Percentiles rank a stretch among this genome's conserved stretches.
phyloP scores from a whole-genome alignment of 2,329 filamentous ascomycete genomes.

The Xylariales sp. region DNA sequence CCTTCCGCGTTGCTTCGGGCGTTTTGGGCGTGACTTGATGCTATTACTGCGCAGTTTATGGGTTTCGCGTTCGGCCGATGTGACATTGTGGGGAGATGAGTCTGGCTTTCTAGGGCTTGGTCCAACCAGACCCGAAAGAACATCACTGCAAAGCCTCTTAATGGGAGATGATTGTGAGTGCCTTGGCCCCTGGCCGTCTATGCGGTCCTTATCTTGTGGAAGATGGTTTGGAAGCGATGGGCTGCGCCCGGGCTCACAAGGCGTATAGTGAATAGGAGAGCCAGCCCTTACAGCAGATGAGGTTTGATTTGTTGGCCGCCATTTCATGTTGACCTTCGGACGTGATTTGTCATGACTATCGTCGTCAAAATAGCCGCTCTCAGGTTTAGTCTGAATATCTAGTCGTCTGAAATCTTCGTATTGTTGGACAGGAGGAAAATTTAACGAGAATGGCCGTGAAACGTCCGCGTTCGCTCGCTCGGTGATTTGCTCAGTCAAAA shows the following conservation, averaged over 20 bases:
- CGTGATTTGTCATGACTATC: not conserved
- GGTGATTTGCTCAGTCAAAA: constrained; percentile 1
- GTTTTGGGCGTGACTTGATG: not conserved
- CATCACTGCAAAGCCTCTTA: not conserved
- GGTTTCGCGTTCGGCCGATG: not conserved
- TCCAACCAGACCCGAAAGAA: not conserved
- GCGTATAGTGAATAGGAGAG: not conserved
- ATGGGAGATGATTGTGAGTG: not conserved
- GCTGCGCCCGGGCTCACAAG: not conserved
- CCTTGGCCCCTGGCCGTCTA: not conserved
- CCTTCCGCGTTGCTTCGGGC: constrained; percentile 24
- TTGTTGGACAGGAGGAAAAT: not conserved
- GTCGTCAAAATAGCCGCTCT: too few relatives aligned
- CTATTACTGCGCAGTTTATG: not conserved
- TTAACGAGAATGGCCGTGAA: not conserved
- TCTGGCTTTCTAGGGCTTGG: not conserved
- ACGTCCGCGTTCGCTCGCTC: not conserved
- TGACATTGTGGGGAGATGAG: not conserved
- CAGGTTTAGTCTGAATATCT: not conserved
- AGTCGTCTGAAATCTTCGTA: not conserved
- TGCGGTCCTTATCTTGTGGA: not conserved
- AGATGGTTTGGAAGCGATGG: not conserved
- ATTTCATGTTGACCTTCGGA: not conserved
- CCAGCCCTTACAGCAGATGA: not conserved
- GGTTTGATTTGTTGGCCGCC: not conserved